A percentile compares a stretch with the other conserved stretches of the same genome.
phyloP scores from a whole-genome alignment of 2,329 filamentous ascomycete genomes.

The Colletotrichum tanaceti region DNA sequence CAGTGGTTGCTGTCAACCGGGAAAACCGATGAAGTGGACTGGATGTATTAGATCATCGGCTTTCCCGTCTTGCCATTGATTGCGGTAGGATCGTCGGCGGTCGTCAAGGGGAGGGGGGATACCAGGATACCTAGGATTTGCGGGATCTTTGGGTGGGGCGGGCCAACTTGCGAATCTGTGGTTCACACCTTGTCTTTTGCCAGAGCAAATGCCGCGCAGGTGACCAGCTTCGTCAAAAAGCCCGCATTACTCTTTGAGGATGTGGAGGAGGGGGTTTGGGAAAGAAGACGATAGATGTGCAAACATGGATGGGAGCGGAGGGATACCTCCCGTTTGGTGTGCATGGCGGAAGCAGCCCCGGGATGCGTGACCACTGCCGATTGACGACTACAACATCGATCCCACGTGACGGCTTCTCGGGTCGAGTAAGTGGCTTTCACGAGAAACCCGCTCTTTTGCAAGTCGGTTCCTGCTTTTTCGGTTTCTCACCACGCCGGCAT shows the following conservation, averaged over 20 bases:
- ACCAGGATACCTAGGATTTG: background rate
- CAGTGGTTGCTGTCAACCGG: background rate
- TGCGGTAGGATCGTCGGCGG: conserved; percentile 9
- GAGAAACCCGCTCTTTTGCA: background rate
- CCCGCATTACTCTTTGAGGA: background rate
- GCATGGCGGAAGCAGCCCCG: background rate
- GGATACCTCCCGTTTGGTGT: conserved; percentile 16
- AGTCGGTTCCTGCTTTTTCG: no score
- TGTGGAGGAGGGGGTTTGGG: background rate
- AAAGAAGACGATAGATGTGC: background rate
- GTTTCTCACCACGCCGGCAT: background rate
- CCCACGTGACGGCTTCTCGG: conserved; percentile 21
- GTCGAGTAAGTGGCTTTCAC: background rate
- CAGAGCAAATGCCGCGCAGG: background rate
- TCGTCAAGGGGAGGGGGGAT: background rate
- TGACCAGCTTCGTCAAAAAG: background rate
- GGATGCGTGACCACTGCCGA: conserved; percentile 8
- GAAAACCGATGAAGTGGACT: background rate
- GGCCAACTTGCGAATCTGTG: no score
- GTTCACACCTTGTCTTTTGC: background rate
- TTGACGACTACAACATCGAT: conserved; percentile 32
- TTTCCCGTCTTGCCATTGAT: conserved; percentile 3
- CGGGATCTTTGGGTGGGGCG: background rate
- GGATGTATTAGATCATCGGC: background rate
- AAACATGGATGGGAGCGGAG: conserved; percentile 13